Conservation (phyloP, 257 asterid species). For the Gentiana dahurica region DNA sequence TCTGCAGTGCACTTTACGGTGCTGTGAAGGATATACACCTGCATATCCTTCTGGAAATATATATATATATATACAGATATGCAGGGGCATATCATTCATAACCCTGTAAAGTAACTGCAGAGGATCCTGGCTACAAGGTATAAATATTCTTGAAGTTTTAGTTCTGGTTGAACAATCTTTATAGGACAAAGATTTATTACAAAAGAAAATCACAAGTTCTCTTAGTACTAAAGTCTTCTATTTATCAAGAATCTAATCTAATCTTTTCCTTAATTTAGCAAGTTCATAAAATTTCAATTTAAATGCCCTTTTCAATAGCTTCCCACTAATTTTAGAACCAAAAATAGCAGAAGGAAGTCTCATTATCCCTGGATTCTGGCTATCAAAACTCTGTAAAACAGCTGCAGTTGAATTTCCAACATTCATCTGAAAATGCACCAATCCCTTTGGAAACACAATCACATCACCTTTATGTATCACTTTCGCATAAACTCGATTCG, state of each 20-base stretch:
- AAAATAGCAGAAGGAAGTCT: constrained; percentile 55
- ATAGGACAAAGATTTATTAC: background rate
- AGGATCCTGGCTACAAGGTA: too few relatives aligned
- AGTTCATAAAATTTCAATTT: constrained; percentile 53
- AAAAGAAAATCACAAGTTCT: background rate
- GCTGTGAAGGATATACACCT: too few relatives aligned
- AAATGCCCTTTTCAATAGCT: constrained; percentile 57
- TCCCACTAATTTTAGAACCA: constrained; percentile 49
- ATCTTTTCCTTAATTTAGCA: constrained; percentile 49
- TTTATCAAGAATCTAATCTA: constrained; percentile 3
- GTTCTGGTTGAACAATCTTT: background rate
- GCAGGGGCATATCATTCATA: too few relatives aligned
- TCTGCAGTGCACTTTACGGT: too few relatives aligned
- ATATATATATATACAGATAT: too few relatives aligned
- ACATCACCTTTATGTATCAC: constrained; percentile 46
- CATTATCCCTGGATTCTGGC: constrained; percentile 74
- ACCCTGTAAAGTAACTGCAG: too few relatives aligned
- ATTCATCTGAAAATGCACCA: constrained; percentile 77
- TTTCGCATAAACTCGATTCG: constrained; percentile 24
- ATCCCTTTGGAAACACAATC: constrained; percentile 70
- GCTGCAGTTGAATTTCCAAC: constrained; percentile 44
- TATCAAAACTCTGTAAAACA: constrained; percentile 55
- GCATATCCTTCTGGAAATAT: too few relatives aligned
- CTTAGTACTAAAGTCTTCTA: too few relatives aligned
- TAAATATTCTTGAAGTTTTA: too few relatives aligned